phyloP scores from a whole-genome alignment of 805 yeast genomes.

The Yarrowia sp. region DNA sequence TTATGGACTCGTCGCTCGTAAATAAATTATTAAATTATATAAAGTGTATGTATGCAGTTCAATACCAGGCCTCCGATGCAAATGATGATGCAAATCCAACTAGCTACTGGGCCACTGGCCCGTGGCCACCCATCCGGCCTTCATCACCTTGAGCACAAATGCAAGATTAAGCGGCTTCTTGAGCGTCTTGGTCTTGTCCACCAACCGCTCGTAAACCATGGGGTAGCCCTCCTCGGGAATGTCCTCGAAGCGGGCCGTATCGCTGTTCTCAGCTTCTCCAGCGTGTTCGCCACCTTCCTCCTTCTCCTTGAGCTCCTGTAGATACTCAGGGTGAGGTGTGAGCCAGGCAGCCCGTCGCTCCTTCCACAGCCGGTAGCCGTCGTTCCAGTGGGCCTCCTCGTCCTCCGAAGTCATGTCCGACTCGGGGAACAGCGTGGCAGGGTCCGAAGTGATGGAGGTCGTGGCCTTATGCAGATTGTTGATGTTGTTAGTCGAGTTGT shows the following conservation, averaged over 20 bases:
- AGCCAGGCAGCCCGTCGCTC: constrained; percentile 66
- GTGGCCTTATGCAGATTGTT: constrained; percentile 19
- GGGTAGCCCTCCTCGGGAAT: constrained; percentile 38
- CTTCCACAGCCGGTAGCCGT: constrained; percentile 67
- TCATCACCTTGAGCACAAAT: constrained; percentile 67
- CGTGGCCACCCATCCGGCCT: constrained; percentile 80
- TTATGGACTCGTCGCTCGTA: neutral
- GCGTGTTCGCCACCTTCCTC: neutral
- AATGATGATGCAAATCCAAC: neutral
- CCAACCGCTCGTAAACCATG: constrained; percentile 61
- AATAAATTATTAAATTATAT: constrained; percentile 2
- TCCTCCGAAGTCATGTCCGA: constrained; percentile 19
- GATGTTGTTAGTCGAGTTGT: constrained; percentile 19
- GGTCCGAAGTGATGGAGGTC: constrained; percentile 18
- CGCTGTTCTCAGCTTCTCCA: neutral
- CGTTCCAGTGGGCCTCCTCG: constrained; percentile 43
- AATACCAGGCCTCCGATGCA: neutral
- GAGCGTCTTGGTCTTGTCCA: constrained; percentile 64
- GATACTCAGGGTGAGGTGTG: constrained; percentile 26
- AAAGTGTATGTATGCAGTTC: neutral
- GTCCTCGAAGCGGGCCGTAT: constrained; percentile 31
- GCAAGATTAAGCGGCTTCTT: constrained; percentile 67
- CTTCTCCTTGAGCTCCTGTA: constrained; percentile 7
- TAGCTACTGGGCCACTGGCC: constrained; percentile 55
- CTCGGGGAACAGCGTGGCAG: constrained; percentile 17